These are phyloP conservation scores for Colletotrichum cordylinicola DNA, from an alignment of 2,329 filamentous ascomycete genomes.

Conservation along the genomic window DNA sequence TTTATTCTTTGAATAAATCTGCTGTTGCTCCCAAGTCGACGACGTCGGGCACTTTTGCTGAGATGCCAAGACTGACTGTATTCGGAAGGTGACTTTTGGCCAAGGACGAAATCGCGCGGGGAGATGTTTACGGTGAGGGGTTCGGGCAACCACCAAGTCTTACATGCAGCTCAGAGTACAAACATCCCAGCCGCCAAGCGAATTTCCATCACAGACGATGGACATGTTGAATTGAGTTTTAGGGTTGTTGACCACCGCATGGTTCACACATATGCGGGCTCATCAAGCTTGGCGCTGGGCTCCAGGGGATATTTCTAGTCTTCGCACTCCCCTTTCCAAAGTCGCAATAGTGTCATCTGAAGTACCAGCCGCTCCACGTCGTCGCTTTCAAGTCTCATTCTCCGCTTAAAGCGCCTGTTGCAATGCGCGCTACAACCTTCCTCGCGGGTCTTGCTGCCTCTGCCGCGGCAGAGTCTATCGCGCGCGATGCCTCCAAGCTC, in stretches of 20 bases:
- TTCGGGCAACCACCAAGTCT: background rate
- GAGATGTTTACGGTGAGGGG: background rate
- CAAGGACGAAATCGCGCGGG: slow-evolving; percentile 6
- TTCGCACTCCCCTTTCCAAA: background rate
- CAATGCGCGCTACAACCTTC: slow-evolving; percentile 24
- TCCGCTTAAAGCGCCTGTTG: background rate
- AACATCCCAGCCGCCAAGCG: background rate
- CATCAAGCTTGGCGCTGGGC: background rate
- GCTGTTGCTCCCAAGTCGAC: background rate
- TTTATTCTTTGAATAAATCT: background rate
- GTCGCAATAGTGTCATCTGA: background rate
- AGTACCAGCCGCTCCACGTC: background rate
- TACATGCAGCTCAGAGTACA: background rate
- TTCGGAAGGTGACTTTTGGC: slow-evolving; percentile 14
- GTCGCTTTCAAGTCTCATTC: background rate
- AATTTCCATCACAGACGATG: background rate
- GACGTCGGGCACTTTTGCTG: background rate
- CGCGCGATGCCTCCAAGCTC: slow-evolving; percentile 18
- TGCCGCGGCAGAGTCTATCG: slow-evolving; percentile 9
- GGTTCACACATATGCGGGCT: fast-evolving
- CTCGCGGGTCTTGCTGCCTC: slow-evolving; percentile 25
- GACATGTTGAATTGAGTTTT: background rate
- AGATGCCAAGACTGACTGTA: background rate
- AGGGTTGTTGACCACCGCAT: background rate
- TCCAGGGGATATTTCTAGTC: background rate